Conservation (phyloP, 2,329 filamentous ascomycete genomes). For the Cordyceps cicadae region DNA sequence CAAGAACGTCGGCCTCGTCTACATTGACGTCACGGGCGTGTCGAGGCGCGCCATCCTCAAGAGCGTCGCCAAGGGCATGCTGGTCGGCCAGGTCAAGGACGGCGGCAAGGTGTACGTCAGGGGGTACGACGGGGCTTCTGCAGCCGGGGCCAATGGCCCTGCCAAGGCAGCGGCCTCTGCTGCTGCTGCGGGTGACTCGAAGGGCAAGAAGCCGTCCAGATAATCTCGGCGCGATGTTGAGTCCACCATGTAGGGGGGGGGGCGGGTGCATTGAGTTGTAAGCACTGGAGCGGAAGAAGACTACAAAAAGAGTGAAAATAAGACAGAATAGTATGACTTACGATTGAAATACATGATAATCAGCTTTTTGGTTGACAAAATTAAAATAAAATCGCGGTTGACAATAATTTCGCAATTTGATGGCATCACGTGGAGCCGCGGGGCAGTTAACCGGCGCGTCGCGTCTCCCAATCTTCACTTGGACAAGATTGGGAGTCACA, state of each 20-base stretch:
- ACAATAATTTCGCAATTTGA: neutral
- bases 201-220: conserved; percentile 8
- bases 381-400: neutral
- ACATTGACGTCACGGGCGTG: conserved; percentile 92
- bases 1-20: conserved; percentile 94
- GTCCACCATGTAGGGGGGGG: neutral
- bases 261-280: neutral
- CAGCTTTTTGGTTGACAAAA: neutral
- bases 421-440: conserved; percentile 8
- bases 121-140: conserved; percentile 40
- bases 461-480: neutral
- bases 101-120: conserved; percentile 68
- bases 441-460: conserved; percentile 4
- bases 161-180: conserved; percentile 15
- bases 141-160: conserved; percentile 5
- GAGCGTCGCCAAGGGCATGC: conserved; percentile 94
- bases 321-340: neutral
- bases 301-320: neutral
- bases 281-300: neutral
- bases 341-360: neutral
- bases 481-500: neutral
- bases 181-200: conserved; percentile 20
- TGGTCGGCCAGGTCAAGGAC: conserved; percentile 69
- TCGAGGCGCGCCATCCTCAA: conserved; percentile 85
- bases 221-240: neutral